phyloP scores from a whole-genome alignment of 2,329 filamentous ascomycete genomes.

The Ceratocystis albifundus region DNA sequence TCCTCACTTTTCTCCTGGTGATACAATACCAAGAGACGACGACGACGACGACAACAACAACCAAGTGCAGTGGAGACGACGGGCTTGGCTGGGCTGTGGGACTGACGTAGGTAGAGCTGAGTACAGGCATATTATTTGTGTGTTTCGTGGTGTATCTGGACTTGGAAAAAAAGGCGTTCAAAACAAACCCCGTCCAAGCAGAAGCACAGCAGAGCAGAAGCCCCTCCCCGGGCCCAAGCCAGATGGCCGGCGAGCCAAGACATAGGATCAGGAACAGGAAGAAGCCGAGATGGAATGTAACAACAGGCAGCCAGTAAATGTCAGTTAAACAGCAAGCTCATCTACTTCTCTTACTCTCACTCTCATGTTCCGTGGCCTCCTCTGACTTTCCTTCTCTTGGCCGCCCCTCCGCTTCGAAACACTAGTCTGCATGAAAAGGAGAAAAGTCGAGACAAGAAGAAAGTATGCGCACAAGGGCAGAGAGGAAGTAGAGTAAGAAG shows the following conservation, averaged over 20 bases:
- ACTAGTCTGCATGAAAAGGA: constrained; percentile 8
- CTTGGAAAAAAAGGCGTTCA: no score
- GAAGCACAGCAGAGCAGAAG: background rate
- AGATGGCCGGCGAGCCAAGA: background rate
- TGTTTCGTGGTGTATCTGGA: no score
- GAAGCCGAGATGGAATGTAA: background rate
- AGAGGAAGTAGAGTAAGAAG: no score
- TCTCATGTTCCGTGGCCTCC: background rate
- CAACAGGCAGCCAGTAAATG: background rate
- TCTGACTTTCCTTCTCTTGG: background rate
- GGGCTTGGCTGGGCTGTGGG: no score
- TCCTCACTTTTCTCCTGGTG: no score
- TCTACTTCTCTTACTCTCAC: background rate
- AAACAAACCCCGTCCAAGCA: background rate
- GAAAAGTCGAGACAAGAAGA: background rate
- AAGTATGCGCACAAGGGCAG: background rate
- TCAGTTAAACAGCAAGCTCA: background rate
- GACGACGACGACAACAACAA: no score
- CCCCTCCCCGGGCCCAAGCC: no score
- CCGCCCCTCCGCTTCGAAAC: background rate
- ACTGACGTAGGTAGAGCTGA: no score
- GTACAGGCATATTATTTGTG: no score
- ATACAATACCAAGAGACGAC: no score
- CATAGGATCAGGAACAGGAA: background rate
- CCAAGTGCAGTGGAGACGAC: no score